Percentiles rank a stretch among this genome's conserved stretches.
phyloP scores from a whole-genome alignment of 805 yeast genomes.

The Wickerhamiella australiensis region DNA sequence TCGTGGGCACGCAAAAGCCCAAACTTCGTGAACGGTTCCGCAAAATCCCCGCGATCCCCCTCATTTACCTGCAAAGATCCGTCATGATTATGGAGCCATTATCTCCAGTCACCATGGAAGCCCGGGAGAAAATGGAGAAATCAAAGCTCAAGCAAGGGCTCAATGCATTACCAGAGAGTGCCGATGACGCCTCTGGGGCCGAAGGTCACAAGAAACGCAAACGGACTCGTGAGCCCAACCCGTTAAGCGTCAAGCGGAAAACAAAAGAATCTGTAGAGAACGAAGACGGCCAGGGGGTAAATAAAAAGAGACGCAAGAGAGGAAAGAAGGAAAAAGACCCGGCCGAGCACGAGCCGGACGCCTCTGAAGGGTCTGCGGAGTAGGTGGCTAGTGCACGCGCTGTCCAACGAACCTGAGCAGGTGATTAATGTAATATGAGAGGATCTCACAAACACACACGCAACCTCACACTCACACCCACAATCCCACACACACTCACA shows the following conservation, averaged over 20 bases:
- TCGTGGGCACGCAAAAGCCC: constrained; percentile 74
- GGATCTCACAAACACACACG: too few relatives aligned
- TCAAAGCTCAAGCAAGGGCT: constrained; percentile 66
- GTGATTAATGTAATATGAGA: too few relatives aligned
- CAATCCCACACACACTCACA: too few relatives aligned
- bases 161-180: constrained; percentile 34
- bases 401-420: too few relatives aligned
- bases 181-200: constrained; percentile 18
- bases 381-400: too few relatives aligned
- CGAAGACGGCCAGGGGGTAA: constrained; percentile 18
- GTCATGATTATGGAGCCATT: constrained; percentile 96
- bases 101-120: constrained; percentile 51
- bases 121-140: constrained; percentile 43
- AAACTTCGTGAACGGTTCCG: constrained; percentile 58
- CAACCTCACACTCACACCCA: too few relatives aligned
- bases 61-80: constrained; percentile 74
- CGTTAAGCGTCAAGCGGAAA: constrained; percentile 76
- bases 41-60: constrained; percentile 76
- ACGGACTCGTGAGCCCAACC: constrained; percentile 70
- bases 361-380: too few relatives aligned
- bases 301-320: constrained; percentile 19
- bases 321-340: constrained; percentile 14
- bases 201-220: constrained; percentile 18
- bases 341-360: too few relatives aligned
- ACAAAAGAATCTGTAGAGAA: constrained; percentile 23